phyloP scores from a whole-genome alignment of 2,329 filamentous ascomycete species.

The Penicillium concentricum region DNA sequence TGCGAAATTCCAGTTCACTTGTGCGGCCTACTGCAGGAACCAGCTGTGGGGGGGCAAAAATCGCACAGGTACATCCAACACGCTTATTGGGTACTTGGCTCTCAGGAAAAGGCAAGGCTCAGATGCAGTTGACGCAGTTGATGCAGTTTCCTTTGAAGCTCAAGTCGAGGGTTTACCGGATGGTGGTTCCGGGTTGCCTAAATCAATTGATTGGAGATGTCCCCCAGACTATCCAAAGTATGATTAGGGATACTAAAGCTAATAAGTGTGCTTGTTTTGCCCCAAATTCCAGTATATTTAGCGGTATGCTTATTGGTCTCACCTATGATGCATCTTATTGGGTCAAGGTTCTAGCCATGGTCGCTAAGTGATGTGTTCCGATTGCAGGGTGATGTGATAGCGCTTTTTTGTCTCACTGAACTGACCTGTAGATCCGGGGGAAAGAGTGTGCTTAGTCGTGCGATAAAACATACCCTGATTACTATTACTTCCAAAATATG shows the following conservation, averaged over 20 bases:
- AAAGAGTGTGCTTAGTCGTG: background rate
- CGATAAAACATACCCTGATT: background rate
- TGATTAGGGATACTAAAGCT: background rate
- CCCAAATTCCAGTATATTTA: slow-evolving; percentile 2
- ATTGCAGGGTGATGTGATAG: slow-evolving; percentile 25
- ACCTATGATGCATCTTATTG: slow-evolving; percentile 21
- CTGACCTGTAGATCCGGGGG: slow-evolving; percentile 17
- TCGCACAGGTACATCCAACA: background rate
- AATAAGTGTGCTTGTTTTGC: background rate
- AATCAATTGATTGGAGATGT: slow-evolving; percentile 9
- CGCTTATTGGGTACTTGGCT: background rate
- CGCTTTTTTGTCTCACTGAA: slow-evolving; percentile 9
- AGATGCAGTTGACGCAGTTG: background rate
- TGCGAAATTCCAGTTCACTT: slow-evolving; percentile 13
- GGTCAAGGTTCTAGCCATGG: slow-evolving; percentile 12
- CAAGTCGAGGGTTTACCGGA: slow-evolving; percentile 2
- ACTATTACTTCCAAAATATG: background rate
- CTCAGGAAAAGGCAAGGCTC: slow-evolving; percentile 10
- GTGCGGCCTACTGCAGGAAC: slow-evolving; percentile 41
- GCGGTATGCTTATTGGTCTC: slow-evolving; percentile 3
- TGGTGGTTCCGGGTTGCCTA: slow-evolving; percentile 5
- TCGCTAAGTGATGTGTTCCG: slow-evolving; percentile 25
- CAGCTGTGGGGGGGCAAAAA: slow-evolving; percentile 19
- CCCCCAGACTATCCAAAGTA: background rate
- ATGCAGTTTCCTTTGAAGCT: slow-evolving; percentile 7